Conservation (phyloP, 306 rosid species). For the Vigna hirtella region DNA sequence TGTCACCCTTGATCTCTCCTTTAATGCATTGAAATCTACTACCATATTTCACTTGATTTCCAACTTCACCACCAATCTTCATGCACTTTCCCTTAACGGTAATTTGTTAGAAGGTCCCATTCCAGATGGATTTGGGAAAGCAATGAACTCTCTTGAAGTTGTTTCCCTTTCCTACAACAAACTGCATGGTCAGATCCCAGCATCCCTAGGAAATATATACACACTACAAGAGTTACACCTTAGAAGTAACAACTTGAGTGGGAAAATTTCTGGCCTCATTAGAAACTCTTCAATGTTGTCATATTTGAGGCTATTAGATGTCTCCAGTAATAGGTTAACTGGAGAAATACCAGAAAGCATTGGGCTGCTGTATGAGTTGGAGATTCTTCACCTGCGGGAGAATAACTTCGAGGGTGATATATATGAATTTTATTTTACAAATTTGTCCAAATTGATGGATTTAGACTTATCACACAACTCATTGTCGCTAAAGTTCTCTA, state of each 20-base stretch:
- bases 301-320: background rate
- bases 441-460: background rate
- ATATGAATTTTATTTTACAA: background rate
- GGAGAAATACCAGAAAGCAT: background rate
- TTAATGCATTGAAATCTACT: background rate
- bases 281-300: background rate
- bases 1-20: background rate
- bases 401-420: background rate
- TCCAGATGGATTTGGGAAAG: background rate
- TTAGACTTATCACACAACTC: background rate
- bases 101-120: background rate
- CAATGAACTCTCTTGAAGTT: background rate
- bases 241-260: background rate
- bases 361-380: background rate
- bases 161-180: background rate
- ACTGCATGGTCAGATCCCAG: background rate
- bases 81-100: background rate
- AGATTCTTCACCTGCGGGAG: background rate
- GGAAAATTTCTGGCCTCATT: background rate
- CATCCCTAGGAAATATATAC: background rate
- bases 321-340: background rate
- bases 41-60: background rate
- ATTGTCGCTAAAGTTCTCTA: background rate
- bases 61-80: background rate
- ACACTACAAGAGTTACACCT: background rate